A percentile compares a stretch with the other conserved stretches of the same genome.
Evolutionary conservation across 2,329 filamentous ascomycete species (phyloP).

Genomic region (Nemania serpens): DNA sequence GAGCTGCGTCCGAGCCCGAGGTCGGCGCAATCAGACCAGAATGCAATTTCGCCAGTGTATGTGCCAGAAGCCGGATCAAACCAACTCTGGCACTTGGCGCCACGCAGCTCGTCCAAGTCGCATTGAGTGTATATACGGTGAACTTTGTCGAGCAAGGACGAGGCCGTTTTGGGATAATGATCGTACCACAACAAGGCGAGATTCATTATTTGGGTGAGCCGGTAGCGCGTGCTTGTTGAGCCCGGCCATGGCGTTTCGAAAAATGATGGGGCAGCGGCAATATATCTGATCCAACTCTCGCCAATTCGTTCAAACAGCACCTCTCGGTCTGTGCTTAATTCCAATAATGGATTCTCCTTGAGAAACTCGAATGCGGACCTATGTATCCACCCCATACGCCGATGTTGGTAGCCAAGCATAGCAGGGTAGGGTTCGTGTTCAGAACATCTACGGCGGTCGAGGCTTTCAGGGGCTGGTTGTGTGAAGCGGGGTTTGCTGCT

Average conservation of each 20-base stretch:
- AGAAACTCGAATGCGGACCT: constrained; percentile 24
- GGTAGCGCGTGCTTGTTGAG: too few relatives aligned
- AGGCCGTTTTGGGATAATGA: background rate
- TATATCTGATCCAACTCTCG: background rate
- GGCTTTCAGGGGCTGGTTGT: too few relatives aligned
- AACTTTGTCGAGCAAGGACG: constrained; percentile 5
- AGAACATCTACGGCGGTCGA: background rate
- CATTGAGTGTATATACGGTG: background rate
- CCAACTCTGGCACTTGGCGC: rapidly evolving
- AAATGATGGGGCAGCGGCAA: background rate
- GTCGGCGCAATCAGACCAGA: background rate
- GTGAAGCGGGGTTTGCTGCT: background rate
- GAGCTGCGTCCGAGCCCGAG: too few relatives aligned
- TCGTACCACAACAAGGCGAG: background rate
- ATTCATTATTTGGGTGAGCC: background rate
- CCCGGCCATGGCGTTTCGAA: background rate
- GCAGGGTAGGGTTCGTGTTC: constrained; percentile 4
- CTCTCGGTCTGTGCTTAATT: background rate
- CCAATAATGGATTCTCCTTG: background rate
- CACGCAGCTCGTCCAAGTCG: background rate
- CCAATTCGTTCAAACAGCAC: background rate
- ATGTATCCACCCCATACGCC: constrained; percentile 16
- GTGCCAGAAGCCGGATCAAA: background rate
- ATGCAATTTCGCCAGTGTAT: background rate
- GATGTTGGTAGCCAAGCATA: constrained; percentile 4